phyloP scores from a whole-genome alignment of 208 protist genomes.

The Trypanosoma scelopori region DNA sequence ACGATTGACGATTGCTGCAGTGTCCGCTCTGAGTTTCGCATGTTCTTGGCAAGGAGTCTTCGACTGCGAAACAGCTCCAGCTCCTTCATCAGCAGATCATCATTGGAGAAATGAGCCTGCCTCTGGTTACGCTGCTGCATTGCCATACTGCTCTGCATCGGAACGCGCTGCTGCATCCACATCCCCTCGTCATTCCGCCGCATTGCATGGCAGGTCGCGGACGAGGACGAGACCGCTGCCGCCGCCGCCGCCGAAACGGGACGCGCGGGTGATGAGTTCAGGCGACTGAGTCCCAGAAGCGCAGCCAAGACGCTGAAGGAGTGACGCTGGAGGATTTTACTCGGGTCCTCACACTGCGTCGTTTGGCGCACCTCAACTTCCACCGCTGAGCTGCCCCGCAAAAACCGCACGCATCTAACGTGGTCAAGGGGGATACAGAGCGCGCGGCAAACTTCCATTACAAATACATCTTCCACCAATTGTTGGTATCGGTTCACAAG shows the following conservation, averaged over 20 bases:
- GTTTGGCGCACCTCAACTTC: slow-evolving; percentile 15
- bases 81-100: slow-evolving; percentile 6
- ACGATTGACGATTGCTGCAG: neutral
- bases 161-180: neutral
- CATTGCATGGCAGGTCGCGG: neutral
- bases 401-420: slow-evolving; percentile 14
- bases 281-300: slow-evolving; percentile 8
- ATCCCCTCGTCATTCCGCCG: neutral
- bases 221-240: too few species aligned
- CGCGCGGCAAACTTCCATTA: slow-evolving; percentile 24
- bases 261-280: neutral
- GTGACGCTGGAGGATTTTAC: slow-evolving; percentile 9
- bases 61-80: slow-evolving; percentile 22
- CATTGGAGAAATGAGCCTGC: neutral
- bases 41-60: slow-evolving; percentile 13
- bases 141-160: neutral
- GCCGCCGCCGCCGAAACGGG: neutral
- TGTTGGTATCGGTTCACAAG: slow-evolving; percentile 1
- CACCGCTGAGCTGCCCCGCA: neutral
- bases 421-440: slow-evolving; percentile 3
- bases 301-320: slow-evolving; percentile 1
- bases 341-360: neutral
- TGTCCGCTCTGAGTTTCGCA: slow-evolving; percentile 8
- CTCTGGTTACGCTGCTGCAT: neutral
- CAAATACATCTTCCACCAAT: slow-evolving; percentile 26